Evolutionary conservation across 176 grass and related monocot genomes (phyloP).

Genomic region (Puccinellia tenuiflora): DNA sequence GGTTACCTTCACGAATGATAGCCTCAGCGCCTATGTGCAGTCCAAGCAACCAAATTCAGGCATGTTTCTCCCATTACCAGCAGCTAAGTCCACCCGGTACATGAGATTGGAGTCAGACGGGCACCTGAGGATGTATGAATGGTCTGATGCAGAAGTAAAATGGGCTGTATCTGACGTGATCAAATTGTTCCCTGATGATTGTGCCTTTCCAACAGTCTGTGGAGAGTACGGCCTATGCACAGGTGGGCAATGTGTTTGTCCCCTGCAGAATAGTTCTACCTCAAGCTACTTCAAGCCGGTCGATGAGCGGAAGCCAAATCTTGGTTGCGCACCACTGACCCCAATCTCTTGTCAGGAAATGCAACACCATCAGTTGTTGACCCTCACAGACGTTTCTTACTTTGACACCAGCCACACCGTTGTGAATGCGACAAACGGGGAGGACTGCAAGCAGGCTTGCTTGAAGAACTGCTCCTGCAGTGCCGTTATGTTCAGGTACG

Average conservation of each 20-base stretch:
- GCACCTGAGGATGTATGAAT: conserved; percentile 42
- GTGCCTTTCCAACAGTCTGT: conserved; percentile 41
- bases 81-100: conserved; percentile 23
- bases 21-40: neutral
- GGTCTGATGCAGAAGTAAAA: neutral
- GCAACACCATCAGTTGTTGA: conserved; percentile 39
- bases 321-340: conserved; percentile 38
- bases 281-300: conserved; percentile 35
- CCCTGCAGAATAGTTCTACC: neutral
- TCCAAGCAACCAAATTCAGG: neutral
- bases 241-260: conserved; percentile 41
- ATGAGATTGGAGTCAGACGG: conserved; percentile 41
- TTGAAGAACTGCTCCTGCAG: conserved; percentile 42
- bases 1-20: conserved; percentile 14
- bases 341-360: conserved; percentile 48
- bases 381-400: conserved; percentile 32
- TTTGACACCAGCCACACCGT: conserved; percentile 29
- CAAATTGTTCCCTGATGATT: conserved; percentile 35
- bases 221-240: conserved; percentile 54
- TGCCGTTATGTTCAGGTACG: conserved; percentile 18
- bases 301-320: conserved; percentile 23
- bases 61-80: neutral
- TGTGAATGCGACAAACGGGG: neutral
- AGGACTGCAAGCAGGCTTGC: conserved; percentile 34
- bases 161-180: conserved; percentile 37